phyloP scores from a whole-genome alignment of 371 early-diverging fungal genomes.

The Phascolomyces articulosus region DNA sequence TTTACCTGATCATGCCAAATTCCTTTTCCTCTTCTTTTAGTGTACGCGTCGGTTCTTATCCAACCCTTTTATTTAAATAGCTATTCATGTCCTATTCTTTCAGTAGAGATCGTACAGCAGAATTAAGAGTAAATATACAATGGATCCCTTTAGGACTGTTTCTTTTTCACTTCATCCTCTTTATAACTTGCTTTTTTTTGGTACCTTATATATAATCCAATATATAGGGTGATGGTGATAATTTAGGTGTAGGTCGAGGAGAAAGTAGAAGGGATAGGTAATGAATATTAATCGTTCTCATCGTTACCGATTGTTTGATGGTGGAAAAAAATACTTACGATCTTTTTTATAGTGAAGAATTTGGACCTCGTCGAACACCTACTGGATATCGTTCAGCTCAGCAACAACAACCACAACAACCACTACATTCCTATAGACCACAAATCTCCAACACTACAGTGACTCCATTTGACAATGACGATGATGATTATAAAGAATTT shows the following conservation, averaged over 20 bases:
- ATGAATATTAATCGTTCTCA: neutral
- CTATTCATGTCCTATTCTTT: constrained; percentile 8
- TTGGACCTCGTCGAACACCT: constrained; percentile 17
- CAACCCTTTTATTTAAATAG: no score
- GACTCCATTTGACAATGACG: neutral
- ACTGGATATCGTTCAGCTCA: constrained; percentile 3
- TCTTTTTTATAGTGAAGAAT: neutral
- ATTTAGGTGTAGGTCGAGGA: no score
- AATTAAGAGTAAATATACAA: constrained; percentile 13
- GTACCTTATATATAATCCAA: neutral
- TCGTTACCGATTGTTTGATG: no score
- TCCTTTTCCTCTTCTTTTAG: neutral
- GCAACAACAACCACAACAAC: neutral
- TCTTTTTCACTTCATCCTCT: no score
- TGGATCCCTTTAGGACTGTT: no score
- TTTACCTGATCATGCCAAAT: neutral
- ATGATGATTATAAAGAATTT: neutral
- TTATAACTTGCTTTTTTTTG: neutral
- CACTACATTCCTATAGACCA: neutral
- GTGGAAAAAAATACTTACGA: neutral
- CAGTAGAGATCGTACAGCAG: constrained; percentile 21
- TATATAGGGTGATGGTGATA: neutral
- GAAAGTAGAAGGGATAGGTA: neutral
- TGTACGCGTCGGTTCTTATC: neutral
- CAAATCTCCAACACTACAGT: neutral